Evolutionary conservation across 1,284 basidiomycete species (phyloP), one percentile per base, ranked within the genome.

Genomic region (Austroboletus olivaceoglutinosus): DNA sequence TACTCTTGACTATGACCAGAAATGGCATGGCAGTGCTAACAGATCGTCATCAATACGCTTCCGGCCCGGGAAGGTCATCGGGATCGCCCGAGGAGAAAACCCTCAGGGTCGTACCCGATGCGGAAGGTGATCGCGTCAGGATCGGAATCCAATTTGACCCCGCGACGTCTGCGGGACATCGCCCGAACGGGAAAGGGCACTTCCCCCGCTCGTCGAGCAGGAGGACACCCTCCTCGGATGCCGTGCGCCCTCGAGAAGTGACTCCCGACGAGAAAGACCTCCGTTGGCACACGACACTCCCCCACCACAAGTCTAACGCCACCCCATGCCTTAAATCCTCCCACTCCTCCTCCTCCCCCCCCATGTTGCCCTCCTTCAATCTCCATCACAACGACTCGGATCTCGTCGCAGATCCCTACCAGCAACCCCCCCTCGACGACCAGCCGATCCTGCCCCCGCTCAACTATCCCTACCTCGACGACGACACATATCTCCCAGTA

Each of bases 111-210:
- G 27, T 23, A 1, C 58, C 40, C 56, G 61, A 59, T 61, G 29
- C 27, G 47, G 61, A 56, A 46, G 47, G 40, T 51, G 60, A 64
- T 60, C 59, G 57, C 62, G 60, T 42, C 50, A 41, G 56, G 51
- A 64, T 57, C 60, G 60, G 60, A 64, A 58, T 43, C 7, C 40
- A 46, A 50, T 49, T 42, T 9, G 34, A 65, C 51, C 49, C 60
- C 60, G 60, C 63, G 63, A 55, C 34, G 12, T 34, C 29, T 40
- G 33, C 21, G 44, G 23, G 21, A 18, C 21, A 41, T 21, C 51
- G 0, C 51, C 34, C 4, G 31, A 63, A 59, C 4, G 0, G 48
- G 56, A 23, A 1, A 44, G 18, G 0, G 5, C 2, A 12, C 16
- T 21, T 59, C n/a, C 58, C n/a, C 50, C 19, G 41, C 8, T 41